Conservation (phyloP, 2,329 filamentous ascomycete genomes). For the Trichoderma polysporum region DNA sequence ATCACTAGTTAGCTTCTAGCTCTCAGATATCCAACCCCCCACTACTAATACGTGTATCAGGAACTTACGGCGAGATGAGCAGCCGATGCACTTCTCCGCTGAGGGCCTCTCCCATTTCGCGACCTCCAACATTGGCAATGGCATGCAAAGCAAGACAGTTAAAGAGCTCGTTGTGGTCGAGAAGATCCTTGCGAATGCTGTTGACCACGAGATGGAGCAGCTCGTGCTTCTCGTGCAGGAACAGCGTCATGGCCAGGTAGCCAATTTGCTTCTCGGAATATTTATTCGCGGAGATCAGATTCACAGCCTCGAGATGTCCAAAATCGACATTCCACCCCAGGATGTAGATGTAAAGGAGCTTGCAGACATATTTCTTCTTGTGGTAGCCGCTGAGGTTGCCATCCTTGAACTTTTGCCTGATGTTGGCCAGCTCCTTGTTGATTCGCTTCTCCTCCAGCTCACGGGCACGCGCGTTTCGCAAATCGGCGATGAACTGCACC, state of each 20-base stretch:
- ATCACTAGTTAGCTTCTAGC: slow-evolving; percentile 7
- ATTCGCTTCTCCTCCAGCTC: slow-evolving; percentile 98
- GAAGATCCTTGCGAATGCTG: slow-evolving; percentile 92
- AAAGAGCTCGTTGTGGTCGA: slow-evolving; percentile 95
- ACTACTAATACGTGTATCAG: slow-evolving; percentile 26
- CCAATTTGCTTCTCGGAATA: slow-evolving; percentile 99
- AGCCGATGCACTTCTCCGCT: slow-evolving; percentile 89
- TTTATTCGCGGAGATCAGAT: slow-evolving; percentile 92
- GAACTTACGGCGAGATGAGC: slow-evolving; percentile 80
- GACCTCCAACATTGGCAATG: slow-evolving; percentile 94
- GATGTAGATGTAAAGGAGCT: slow-evolving; percentile 98
- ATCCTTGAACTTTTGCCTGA: slow-evolving; percentile 96
- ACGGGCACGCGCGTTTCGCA: slow-evolving; percentile 89
- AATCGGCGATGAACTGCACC: slow-evolving; percentile 96
- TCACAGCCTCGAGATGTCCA: slow-evolving; percentile 96
- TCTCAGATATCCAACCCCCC: neutral
- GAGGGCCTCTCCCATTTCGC: slow-evolving; percentile 95
- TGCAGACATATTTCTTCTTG: slow-evolving; percentile 99
- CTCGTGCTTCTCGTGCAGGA: slow-evolving; percentile 96
- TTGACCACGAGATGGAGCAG: slow-evolving; percentile 95
- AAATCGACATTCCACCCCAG: slow-evolving; percentile 99
- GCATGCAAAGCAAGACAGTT: slow-evolving; percentile 96
- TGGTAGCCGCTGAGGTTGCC: slow-evolving; percentile 93
- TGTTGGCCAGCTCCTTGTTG: slow-evolving; percentile 99
- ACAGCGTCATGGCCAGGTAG: slow-evolving; percentile 94